Conservation (phyloP, 345 rosid genomes). For the Gossypium ekmanianum region DNA sequence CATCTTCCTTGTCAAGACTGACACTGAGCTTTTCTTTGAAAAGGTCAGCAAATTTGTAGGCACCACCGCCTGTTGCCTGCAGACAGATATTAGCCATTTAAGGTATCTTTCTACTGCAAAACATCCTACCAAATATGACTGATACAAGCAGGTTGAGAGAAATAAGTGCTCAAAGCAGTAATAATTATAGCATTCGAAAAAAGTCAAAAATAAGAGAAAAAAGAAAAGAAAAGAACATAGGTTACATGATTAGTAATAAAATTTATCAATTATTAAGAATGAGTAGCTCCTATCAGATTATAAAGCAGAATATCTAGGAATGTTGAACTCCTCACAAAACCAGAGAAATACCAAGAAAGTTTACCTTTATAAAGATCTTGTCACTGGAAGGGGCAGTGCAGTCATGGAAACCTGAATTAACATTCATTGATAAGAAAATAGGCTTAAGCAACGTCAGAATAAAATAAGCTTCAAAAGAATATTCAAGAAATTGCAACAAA, state of each 20-base stretch:
- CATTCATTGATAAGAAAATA: constrained; percentile 25
- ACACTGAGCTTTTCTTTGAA: constrained; percentile 84
- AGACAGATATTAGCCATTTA: constrained; percentile 23
- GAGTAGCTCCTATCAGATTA: neutral
- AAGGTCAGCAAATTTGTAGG: constrained; percentile 84
- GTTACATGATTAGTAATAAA: neutral
- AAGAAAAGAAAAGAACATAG: neutral
- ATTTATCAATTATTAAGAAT: constrained; percentile 3
- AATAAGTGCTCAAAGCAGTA: neutral
- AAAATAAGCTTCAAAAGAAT: neutral
- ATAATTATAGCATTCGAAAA: neutral
- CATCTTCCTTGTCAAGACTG: constrained; percentile 84
- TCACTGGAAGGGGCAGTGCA: constrained; percentile 27
- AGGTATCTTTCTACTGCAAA: constrained; percentile 8
- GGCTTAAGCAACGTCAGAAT: neutral
- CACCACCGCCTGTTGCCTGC: constrained; percentile 99
- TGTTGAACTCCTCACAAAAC: constrained; percentile 16
- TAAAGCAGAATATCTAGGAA: neutral
- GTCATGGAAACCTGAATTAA: constrained; percentile 57
- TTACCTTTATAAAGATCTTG: constrained; percentile 66
- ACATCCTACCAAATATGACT: neutral
- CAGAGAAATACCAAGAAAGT: neutral
- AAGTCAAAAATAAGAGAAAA: neutral
- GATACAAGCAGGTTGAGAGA: neutral
- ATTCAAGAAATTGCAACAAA: neutral